Percentiles rank a stretch among this genome's conserved stretches.
These are phyloP conservation scores for Heritiera littoralis DNA, from an alignment of 345 rosid species.

Conservation along the genomic window DNA sequence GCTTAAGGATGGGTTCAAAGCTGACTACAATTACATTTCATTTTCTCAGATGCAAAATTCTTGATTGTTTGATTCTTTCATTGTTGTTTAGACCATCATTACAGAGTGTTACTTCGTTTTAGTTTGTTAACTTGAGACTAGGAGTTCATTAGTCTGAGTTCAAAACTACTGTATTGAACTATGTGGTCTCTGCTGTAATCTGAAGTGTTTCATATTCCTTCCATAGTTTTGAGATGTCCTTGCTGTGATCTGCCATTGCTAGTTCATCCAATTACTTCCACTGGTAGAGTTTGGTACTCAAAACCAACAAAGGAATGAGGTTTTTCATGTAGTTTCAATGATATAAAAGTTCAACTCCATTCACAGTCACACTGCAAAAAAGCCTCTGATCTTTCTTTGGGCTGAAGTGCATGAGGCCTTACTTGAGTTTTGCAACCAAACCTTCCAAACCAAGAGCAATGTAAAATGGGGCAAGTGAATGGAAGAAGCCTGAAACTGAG, in stretches of 20 bases:
- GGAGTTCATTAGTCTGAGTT: slow-evolving; percentile 45
- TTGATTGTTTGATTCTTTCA: slow-evolving; percentile 46
- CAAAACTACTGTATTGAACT: slow-evolving; percentile 67
- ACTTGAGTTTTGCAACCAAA: no score
- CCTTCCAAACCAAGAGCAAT: no score
- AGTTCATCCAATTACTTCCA: not conserved
- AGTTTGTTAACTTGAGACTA: slow-evolving; percentile 12
- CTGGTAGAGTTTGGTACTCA: not conserved
- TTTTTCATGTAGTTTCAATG: not conserved
- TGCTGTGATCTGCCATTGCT: not conserved
- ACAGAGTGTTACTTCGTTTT: slow-evolving; percentile 14
- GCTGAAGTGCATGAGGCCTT: not conserved
- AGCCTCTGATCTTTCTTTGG: not conserved
- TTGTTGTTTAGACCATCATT: not conserved
- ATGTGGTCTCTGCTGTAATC: slow-evolving; percentile 28
- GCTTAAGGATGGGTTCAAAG: slow-evolving; percentile 20
- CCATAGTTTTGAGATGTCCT: not conserved
- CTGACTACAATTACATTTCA: slow-evolving; percentile 11
- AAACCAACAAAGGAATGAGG: not conserved
- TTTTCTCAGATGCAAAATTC: slow-evolving; percentile 6
- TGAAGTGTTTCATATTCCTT: not conserved
- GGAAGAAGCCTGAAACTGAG: not conserved
- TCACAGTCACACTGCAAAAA: not conserved
- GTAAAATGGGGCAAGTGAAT: not conserved
- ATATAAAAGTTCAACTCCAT: not conserved